A percentile compares a stretch with the other conserved stretches of the same genome.
These are phyloP conservation scores for Ceratobasidium sp. DNA, from an alignment of 1,284 basidiomycete species.

Conservation along the genomic window DNA sequence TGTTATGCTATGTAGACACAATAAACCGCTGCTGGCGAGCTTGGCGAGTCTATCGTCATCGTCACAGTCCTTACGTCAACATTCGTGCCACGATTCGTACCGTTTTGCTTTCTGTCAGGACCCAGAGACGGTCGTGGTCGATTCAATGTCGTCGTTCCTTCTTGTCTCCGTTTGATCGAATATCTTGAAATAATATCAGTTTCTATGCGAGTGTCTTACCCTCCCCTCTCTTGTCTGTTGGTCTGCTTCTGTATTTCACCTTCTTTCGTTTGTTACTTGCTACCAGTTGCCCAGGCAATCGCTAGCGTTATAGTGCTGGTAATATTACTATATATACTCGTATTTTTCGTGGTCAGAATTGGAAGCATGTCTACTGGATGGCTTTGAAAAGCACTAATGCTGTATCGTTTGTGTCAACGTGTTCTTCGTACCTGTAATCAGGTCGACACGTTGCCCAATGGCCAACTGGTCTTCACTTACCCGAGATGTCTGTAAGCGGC, in stretches of 20 bases:
- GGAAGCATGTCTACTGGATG: background rate
- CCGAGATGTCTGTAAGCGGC: slow-evolving; percentile 30
- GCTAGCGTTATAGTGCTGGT: slow-evolving; percentile 21
- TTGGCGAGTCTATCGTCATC: slow-evolving; percentile 54
- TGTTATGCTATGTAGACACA: slow-evolving; percentile 43
- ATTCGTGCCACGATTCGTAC: slow-evolving; percentile 70
- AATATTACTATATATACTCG: slow-evolving; percentile 11
- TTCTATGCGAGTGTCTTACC: slow-evolving; percentile 6
- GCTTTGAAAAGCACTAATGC: slow-evolving; percentile 32
- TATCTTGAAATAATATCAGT: slow-evolving; percentile 4
- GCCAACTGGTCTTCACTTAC: background rate
- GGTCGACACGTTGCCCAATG: background rate
- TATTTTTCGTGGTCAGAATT: background rate
- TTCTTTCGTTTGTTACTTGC: slow-evolving; percentile 22
- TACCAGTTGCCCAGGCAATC: slow-evolving; percentile 11
- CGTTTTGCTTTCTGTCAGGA: slow-evolving; percentile 62
- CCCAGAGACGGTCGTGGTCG: slow-evolving; percentile 71
- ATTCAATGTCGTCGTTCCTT: slow-evolving; percentile 38
- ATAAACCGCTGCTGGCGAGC: slow-evolving; percentile 50
- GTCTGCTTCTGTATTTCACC: background rate
- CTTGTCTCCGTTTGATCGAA: slow-evolving; percentile 1
- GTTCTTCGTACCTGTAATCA: slow-evolving; percentile 18
- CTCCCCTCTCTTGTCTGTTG: slow-evolving; percentile 12
- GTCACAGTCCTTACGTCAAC: slow-evolving; percentile 62
- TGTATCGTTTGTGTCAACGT: slow-evolving; percentile 29